Conservation (phyloP, 164 flowering plant species). For the Hamamelis virginiana region DNA sequence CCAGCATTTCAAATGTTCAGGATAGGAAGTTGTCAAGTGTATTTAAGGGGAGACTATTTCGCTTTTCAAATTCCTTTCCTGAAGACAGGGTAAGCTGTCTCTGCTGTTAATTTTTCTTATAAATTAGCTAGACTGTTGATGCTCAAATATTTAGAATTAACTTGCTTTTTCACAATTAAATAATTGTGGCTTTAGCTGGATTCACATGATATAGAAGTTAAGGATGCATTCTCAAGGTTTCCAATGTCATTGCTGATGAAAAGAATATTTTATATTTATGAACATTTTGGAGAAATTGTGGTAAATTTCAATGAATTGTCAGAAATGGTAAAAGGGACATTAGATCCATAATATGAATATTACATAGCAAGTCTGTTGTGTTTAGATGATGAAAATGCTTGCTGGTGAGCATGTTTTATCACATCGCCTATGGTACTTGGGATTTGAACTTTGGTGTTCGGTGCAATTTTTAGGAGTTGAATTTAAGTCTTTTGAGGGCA, state of each 20-base stretch:
- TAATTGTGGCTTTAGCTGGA: no score
- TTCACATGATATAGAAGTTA: no score
- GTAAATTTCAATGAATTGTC: neutral
- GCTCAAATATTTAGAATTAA: neutral
- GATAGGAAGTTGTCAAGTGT: conserved; percentile 35
- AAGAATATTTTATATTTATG: neutral
- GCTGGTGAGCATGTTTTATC: no score
- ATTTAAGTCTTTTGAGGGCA: no score
- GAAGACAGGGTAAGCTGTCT: conserved; percentile 61
- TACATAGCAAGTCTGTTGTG: no score
- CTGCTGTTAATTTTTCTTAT: neutral
- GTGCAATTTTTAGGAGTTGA: no score
- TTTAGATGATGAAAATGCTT: no score
- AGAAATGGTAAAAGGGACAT: no score
- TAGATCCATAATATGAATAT: no score
- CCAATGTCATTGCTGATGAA: neutral
- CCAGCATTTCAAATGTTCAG: conserved; percentile 18
- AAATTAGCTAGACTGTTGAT: neutral
- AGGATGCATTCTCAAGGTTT: neutral
- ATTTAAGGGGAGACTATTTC: conserved; percentile 59
- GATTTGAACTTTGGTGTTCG: no score
- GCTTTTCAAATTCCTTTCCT: conserved; percentile 80
- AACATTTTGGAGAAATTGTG: neutral
- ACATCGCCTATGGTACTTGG: no score
- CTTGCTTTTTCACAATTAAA: no score